Evolutionary conservation across 2,329 filamentous ascomycete species (phyloP), one percentile per base, ranked within the genome.

Genomic region (Xylaria sp.): DNA sequence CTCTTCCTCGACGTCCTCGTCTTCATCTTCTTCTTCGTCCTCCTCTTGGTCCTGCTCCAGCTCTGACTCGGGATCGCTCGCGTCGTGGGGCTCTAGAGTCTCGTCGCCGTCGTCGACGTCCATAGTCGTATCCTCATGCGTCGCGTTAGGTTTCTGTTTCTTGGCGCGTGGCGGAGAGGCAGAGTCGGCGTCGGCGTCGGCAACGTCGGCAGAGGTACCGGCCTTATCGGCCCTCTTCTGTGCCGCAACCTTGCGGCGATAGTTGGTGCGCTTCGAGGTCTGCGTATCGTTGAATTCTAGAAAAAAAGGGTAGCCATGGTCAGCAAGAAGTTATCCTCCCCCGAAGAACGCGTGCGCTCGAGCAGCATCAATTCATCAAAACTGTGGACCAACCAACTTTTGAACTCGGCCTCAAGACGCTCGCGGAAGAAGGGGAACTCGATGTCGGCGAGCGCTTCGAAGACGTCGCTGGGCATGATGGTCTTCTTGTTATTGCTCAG

Each of bases 381-480:
- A 19, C 4, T 42, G 16, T 47, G 39, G 35, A 52, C 50, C 44
- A 3, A 78, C 85, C 52, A 72, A 91, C 88, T 91, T 48, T 84
- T 83, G 71, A 92, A 87, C 73, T 93, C 90, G 4, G 85, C 87
- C 73, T 93, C 87, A 37, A 93, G 77, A 39, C 85, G 79, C 58
- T 78, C 78, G 11, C 83, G 82, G 58, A 91, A 78, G 71, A 92
- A 92, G n/a, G 80, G 80, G 53, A 90, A 90, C 72, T 93, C 90
- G 52, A 87, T 83, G 44, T 90, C 87, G n/a, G 89, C 85, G 52
- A 94, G 80, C 0, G 89, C 90, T 54, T 86, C 85, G 69, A 92
- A 86, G 47, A 94, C 88, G 70, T 93, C 89, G 47, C 82, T 80
- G 0, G 89, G 88, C 68, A 84, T 82, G 67, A 94, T 88, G 0